Conservation (phyloP, 352 stramenopile genomes). For the Elongisporangium senticosum region DNA sequence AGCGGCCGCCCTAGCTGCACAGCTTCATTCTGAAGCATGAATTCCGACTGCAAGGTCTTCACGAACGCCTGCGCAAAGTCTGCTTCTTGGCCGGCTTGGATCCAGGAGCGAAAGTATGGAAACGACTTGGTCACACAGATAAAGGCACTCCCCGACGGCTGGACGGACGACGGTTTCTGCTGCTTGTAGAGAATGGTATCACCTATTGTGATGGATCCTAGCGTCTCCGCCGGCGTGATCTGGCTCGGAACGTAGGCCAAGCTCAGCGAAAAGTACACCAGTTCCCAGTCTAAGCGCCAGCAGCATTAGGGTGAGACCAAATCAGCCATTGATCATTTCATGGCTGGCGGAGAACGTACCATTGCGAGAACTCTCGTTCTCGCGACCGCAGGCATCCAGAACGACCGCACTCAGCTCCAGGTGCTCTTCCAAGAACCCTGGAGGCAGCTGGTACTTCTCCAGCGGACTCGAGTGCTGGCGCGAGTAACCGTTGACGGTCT, state of each 20-base stretch:
- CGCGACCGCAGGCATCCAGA: slow-evolving; percentile 36
- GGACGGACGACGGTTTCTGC: background rate
- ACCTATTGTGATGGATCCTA: slow-evolving; percentile 50
- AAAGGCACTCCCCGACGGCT: background rate
- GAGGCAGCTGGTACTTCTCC: background rate
- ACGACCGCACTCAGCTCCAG: slow-evolving; percentile 29
- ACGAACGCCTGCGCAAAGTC: slow-evolving; percentile 34
- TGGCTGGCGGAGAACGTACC: background rate
- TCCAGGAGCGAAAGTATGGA: slow-evolving; percentile 60
- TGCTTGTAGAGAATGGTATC: slow-evolving; percentile 37
- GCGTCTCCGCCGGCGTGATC: slow-evolving; percentile 6
- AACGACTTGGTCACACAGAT: slow-evolving; percentile 56
- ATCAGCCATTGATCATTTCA: background rate
- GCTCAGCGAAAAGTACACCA: slow-evolving; percentile 47
- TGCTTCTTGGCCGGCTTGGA: slow-evolving; percentile 38
- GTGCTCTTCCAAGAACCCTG: slow-evolving; percentile 30
- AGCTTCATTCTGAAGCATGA: slow-evolving; percentile 51
- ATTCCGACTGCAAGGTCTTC: slow-evolving; percentile 47
- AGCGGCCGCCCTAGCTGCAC: slow-evolving; percentile 40
- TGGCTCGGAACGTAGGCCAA: slow-evolving; percentile 30
- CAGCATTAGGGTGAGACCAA: background rate
- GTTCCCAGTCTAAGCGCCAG: slow-evolving; percentile 32
- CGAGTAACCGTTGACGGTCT: slow-evolving; percentile 5
- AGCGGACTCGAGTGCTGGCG: slow-evolving; percentile 1
- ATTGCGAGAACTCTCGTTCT: background rate